Evolutionary conservation across 2,329 filamentous ascomycete species (phyloP).

Genomic region (Blastomyces emzantsi): DNA sequence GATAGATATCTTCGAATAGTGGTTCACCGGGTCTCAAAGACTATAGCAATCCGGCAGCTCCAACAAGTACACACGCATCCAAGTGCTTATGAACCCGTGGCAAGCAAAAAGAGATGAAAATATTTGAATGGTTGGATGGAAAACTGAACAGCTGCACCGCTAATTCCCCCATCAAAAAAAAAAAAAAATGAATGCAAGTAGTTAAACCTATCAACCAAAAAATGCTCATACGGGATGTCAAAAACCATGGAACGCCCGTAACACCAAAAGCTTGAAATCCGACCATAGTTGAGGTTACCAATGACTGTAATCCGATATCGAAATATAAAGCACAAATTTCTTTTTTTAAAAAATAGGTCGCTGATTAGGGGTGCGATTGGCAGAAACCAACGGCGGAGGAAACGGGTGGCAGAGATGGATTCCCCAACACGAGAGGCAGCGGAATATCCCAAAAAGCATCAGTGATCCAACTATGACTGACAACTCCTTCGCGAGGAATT

Average conservation of each 20-base stretch:
- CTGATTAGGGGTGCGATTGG: neutral
- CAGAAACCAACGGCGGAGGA: neutral
- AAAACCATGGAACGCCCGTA: neutral
- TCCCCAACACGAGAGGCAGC: neutral
- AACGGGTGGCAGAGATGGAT: neutral
- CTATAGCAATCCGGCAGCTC: neutral
- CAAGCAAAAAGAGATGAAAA: neutral
- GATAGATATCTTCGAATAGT: neutral
- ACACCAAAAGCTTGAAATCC: neutral
- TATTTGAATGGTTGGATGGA: no score
- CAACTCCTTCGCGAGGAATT: neutral
- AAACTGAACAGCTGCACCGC: neutral
- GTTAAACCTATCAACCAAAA: constrained; percentile 1
- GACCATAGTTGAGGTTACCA: neutral
- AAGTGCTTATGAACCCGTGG: neutral
- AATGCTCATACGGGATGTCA: neutral
- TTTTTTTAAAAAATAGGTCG: neutral
- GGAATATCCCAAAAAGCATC: neutral
- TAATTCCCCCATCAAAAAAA: neutral
- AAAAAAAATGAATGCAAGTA: neutral
- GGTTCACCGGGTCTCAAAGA: no score
- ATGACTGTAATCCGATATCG: neutral
- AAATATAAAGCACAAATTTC: neutral
- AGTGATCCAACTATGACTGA: neutral
- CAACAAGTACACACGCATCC: neutral